Evolutionary conservation across 805 yeast genomes (phyloP).

Genomic region (Candida easanensis): DNA sequence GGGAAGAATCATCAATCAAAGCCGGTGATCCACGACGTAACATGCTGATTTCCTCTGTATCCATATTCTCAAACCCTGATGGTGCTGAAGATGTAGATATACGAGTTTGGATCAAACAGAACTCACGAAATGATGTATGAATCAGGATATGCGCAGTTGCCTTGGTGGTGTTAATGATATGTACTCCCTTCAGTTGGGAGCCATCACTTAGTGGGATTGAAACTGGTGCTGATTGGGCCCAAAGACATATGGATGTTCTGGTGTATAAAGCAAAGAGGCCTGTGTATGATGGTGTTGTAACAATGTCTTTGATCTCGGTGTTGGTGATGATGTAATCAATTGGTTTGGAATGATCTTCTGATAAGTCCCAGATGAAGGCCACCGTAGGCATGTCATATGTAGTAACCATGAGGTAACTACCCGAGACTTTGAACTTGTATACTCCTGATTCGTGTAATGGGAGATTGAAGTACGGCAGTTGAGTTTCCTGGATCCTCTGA

Average conservation of each 20-base stretch:
- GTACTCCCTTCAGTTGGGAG: conserved; percentile 4
- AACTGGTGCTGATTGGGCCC: conserved; percentile 7
- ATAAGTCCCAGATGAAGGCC: conserved; percentile 15
- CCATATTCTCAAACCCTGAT: conserved; percentile 14
- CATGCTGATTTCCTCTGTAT: conserved; percentile 13
- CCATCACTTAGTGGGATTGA: background rate
- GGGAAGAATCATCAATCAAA: conserved; percentile 17
- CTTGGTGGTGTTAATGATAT: conserved; percentile 6
- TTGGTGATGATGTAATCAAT: conserved; percentile 11
- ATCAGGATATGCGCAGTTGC: conserved; percentile 8
- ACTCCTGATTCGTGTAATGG: conserved; percentile 10
- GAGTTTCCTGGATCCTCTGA: conserved; percentile 1
- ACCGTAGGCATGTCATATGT: conserved; percentile 18
- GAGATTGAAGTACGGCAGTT: conserved; percentile 8
- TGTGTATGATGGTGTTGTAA: background rate
- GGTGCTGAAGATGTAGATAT: background rate
- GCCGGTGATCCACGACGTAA: conserved; percentile 20
- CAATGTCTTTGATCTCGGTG: conserved; percentile 9
- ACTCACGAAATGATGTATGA: conserved; percentile 7
- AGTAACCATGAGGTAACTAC: conserved; percentile 1
- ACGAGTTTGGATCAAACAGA: conserved; percentile 7
- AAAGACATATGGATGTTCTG: conserved; percentile 12
- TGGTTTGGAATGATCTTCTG: conserved; percentile 1
- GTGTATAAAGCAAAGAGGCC: conserved; percentile 6
- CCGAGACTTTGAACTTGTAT: background rate